Base-by-base conservation (phyloP, 352 stramenopile genomes). In the Plasmopara halstedii region DNA sequence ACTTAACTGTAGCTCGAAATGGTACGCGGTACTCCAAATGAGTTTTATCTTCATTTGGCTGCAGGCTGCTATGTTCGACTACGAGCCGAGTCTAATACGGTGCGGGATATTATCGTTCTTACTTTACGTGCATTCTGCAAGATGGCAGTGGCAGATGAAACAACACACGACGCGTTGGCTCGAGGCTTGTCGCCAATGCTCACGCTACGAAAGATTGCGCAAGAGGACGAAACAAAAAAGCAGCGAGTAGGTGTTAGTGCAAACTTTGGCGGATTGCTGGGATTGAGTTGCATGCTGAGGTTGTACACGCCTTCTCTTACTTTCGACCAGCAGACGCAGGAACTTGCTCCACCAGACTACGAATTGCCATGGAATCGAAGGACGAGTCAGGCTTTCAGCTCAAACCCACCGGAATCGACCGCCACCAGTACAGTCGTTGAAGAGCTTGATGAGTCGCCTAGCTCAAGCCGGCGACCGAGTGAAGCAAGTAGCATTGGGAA, bases 51-150 rank as follows among this genome's bases (percentile, higher is more conserved):
- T 14, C 64, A 70, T 40, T 45, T 89, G 36, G 63, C 64, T 4
- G 45, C 74, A 43, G 63, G 79, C 33, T 81, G 64, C 37, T 85
- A 70, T 33, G 64, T 88, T 17, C 70, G 74, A 13, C 61, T 92
- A n/a, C 72, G 74, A 14, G 80, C 73, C 19, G 80, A 85, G 48
- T 85, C 73, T 6, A 82, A 89, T 37, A 64, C 73, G 23, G 67
- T 80, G 19, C 77, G 80, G 8, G 80, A 92, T 55, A 84, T 89
- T 38, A 84, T 92, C 53, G 71, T 83, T n/a, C 71, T 92, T 22
- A 88, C 79, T 17, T 62, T 92, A 18, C 74, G 68, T 11, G 73
- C 77, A 22, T 92, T 92, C 47, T 83, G 71, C 43, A 70, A 74
- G 23, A 66, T 70, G 42, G 76, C 76, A 4, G 55, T 91, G 8